Percentiles rank a stretch among this genome's conserved stretches.
Evolutionary conservation across 225 moss, liverwort and hornwort species (phyloP).

Genomic region (Straminergon stramineum): DNA sequence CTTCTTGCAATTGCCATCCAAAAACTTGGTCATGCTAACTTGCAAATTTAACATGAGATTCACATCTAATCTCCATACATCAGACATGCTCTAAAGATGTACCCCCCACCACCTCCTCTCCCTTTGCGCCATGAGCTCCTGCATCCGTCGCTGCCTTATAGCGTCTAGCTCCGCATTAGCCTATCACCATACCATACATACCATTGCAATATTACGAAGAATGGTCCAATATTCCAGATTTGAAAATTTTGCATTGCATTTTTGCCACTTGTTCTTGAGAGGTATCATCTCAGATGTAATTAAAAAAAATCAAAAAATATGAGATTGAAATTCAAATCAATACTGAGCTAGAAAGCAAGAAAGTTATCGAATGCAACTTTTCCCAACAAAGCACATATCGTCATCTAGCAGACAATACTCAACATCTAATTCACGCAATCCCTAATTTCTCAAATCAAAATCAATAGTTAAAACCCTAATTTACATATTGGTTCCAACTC

Average conservation of each 20-base stretch:
- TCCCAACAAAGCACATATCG: not conserved
- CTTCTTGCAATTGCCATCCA: not conserved
- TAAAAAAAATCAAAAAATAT: not conserved
- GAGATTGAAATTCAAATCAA: not conserved
- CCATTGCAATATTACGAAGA: not conserved
- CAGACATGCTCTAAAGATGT: not conserved
- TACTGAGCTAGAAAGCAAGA: not conserved
- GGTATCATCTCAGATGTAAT: not conserved
- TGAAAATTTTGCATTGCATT: not conserved
- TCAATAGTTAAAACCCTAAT: constrained; percentile 3
- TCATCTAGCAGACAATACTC: not conserved
- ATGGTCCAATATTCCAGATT: not conserved
- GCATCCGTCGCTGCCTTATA: constrained; percentile 79
- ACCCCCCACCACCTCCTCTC: constrained; percentile 41
- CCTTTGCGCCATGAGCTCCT: constrained; percentile 78
- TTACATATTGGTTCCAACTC: not conserved
- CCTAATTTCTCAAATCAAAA: not conserved
- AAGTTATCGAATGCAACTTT: not conserved
- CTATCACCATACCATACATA: not conserved
- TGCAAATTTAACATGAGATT: not conserved
- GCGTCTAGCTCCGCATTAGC: constrained; percentile 75
- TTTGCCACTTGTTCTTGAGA: not conserved
- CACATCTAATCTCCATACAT: not conserved
- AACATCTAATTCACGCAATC: not conserved
- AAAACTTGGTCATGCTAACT: not conserved